Base-by-base conservation (phyloP, 2,329 filamentous ascomycete species). In the Trichoderma sp. region DNA sequence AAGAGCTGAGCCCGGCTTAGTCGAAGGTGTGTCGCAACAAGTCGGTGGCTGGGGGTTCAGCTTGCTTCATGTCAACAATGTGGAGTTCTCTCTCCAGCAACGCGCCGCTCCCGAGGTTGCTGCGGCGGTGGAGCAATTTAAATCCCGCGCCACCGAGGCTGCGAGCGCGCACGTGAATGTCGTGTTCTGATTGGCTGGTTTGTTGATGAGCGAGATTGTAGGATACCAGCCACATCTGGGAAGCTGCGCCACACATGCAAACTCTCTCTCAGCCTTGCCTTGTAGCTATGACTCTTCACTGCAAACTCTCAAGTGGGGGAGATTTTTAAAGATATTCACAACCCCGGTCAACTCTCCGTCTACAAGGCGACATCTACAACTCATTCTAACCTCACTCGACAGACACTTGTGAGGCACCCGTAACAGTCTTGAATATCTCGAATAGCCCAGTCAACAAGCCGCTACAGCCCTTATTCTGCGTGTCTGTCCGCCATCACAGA, bases 41-140 rank as follows among this genome's bases (percentile, higher is more conserved):
- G 74, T 76, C 77, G 77, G 77, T 77, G 77, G 77, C 77, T 78
- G 77, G 77, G 76, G 75, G 71, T 76, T 72, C 41, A 35, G 62
- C 71, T 73, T 50, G 71, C 41, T 63, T 68, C 29, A 78, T 78
- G 77, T 78, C 77, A 78, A 78, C 77, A 78, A 73, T 78, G 77
- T 78, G 77, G 77, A 77, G 71, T 74, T 74, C 41, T 71, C 59
- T 18, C 73, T 72, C 77, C 68, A 77, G 77, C 77, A 78, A 78
- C 77, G 76, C 68, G 80, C 80, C 80, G 71, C 63, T 76, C 75
- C 80, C 76, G 78, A 78, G 81, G 81, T 82, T 85, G 86, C 87
- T 77, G 83, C 83, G 18, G 62, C 41, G 62, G 38, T 73, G 74
- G 74, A 75, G 74, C 56, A 72, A 74, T 64, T 18, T 62, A 74